phyloP scores from a whole-genome alignment of 2,329 filamentous ascomycete species.

The Berkeleyomyces basicola region DNA sequence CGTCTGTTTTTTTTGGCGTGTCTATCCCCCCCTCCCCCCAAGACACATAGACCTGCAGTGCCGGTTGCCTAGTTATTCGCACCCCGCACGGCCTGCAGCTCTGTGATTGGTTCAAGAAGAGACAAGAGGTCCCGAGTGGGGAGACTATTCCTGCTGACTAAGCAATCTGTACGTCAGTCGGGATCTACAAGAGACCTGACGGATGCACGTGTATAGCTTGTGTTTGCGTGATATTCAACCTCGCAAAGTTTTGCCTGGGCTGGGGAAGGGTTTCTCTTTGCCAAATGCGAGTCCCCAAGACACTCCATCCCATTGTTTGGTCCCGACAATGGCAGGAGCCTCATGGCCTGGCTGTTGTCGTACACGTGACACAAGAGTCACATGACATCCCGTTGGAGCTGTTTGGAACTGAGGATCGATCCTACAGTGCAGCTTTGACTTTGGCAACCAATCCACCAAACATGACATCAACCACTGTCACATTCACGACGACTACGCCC shows the following conservation, averaged over 20 bases:
- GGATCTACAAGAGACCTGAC: neutral
- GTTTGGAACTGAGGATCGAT: neutral
- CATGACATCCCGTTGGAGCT: neutral
- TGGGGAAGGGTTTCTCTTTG: no score
- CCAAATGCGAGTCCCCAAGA: no score
- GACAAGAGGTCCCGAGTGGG: constrained; percentile 12
- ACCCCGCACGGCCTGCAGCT: constrained; percentile 2
- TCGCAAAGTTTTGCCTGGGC: no score
- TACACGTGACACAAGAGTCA: neutral
- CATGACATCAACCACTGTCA: no score
- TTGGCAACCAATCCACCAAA: neutral
- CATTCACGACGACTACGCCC: neutral
- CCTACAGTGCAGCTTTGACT: neutral
- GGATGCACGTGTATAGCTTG: no score
- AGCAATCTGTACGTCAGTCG: neutral
- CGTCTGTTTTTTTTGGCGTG: neutral
- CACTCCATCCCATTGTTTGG: no score
- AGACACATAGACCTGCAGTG: neutral
- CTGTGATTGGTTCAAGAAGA: constrained; percentile 6
- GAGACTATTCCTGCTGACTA: neutral
- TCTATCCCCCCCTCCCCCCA: neutral
- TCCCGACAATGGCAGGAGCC: no score
- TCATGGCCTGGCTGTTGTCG: no score
- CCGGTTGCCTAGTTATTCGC: neutral
- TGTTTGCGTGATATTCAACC: no score